Conservation (phyloP, 495 filamentous ascomycete genomes). For the Podospora fimiseda region DNA sequence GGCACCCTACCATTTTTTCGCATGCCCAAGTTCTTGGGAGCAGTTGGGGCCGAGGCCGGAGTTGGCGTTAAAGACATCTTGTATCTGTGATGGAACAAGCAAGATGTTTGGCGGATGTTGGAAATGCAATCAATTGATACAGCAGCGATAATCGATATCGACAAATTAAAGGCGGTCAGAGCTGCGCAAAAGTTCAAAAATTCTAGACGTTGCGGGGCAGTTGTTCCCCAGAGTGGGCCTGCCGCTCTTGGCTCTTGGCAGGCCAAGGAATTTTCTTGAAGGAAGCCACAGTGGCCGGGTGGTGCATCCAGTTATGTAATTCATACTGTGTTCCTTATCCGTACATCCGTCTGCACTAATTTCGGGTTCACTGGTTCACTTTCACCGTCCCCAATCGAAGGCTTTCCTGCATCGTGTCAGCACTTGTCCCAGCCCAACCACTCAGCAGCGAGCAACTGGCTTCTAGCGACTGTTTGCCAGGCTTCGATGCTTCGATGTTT, state of each 20-base stretch:
- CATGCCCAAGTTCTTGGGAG: constrained; percentile 43
- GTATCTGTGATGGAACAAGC: neutral
- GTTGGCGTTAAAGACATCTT: constrained; percentile 18
- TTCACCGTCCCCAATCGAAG: no score
- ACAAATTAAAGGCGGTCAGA: neutral
- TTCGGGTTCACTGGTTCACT: no score
- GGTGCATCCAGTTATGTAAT: neutral
- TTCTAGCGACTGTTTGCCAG: no score
- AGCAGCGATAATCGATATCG: neutral
- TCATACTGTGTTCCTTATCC: no score
- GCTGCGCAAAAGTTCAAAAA: neutral
- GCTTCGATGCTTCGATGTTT: no score
- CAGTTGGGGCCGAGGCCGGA: neutral
- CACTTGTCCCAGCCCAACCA: no score
- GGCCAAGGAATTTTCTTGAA: no score
- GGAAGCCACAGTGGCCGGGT: no score
- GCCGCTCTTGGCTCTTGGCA: neutral
- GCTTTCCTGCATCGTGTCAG: no score
- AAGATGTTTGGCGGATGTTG: constrained; percentile 1
- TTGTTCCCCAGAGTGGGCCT: neutral
- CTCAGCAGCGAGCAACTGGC: no score
- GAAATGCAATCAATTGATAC: no score
- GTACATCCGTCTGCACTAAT: no score
- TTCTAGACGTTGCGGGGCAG: neutral
- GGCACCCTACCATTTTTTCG: constrained; percentile 60